Base-by-base conservation (phyloP, 2,329 filamentous ascomycete species). In the Cladobotryum mycophilum region DNA sequence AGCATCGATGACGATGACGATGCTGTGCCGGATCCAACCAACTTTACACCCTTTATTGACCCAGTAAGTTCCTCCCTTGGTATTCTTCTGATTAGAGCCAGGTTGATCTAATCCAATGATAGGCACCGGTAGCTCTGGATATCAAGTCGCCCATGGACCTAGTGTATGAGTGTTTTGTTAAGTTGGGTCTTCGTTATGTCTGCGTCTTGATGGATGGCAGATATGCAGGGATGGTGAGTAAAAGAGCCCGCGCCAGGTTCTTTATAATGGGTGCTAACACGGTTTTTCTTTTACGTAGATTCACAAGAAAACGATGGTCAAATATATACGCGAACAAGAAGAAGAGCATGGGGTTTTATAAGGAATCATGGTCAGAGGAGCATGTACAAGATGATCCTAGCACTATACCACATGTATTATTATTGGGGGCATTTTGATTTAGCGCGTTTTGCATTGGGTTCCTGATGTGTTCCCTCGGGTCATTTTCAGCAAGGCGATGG, bases 291-390 rank as follows among this genome's bases (percentile, higher is more conserved):
- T 30, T 40, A 13, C 35, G 2, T 36, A 88, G 85, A 81, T 86
- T 46, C 93, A 99, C 69, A 97, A 97, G 75, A 99, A 99, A 74
- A 85, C 84, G 4, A 97, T 99, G 72, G 92, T 96, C 53, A 91
- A 89, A 67, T 96, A 95, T 65, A 86, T 95, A 69, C 89, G 91
- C 58, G 86, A 95, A 63, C 71, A 91, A 42, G 88, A 93, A 63
- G 77, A 85, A 58, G 64, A 73, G 25, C 48, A 53, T 15, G 41
- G 44, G 1, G 35, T 36, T 4, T 44, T 41, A 33, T 53, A 7
- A 30, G 34, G 2, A 34, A n/a, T 12, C 4, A 35, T 15, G n/a
- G 12, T n/a, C 20, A 11, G 17, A 22, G 41, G 13, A 44, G 17
- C n/a, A 25, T n/a, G 22, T 14, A n/a, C 36, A 38, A 12, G 9